phyloP scores from a whole-genome alignment of 345 rosid genomes.

The Camelina hispida region DNA sequence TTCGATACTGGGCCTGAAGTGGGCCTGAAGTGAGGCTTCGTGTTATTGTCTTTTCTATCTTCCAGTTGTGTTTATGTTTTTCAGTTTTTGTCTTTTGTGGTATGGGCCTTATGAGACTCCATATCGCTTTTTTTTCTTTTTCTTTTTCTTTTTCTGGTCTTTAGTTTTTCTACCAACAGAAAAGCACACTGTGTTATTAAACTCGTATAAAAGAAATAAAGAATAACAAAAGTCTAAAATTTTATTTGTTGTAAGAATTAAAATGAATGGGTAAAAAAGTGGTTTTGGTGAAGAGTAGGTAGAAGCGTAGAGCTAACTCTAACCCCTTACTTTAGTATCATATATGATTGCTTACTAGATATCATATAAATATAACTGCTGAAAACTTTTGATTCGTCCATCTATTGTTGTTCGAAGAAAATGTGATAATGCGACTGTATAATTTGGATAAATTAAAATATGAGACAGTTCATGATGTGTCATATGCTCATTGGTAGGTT shows the following conservation, averaged over 20 bases:
- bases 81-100: not conserved
- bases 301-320: constrained; percentile 40
- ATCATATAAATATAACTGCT: not conserved
- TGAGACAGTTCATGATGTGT: constrained; percentile 12
- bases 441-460: not conserved
- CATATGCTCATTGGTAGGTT: constrained; percentile 11
- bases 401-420: constrained; percentile 9
- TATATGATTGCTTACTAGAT: constrained; percentile 23
- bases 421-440: constrained; percentile 22
- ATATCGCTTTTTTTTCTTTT: no score
- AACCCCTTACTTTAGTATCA: constrained; percentile 13
- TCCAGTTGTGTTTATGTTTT: not conserved
- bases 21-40: constrained; percentile 9
- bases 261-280: constrained; percentile 13
- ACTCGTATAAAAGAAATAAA: not conserved
- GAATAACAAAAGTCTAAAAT: not conserved
- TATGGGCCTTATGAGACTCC: not conserved
- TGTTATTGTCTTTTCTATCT: not conserved
- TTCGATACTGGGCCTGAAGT: not conserved
- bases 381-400: not conserved
- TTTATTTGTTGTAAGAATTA: constrained; percentile 1
- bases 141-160: not conserved
- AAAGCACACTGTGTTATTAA: constrained; percentile 17
- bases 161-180: not conserved
- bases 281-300: constrained; percentile 40